These are phyloP conservation scores for Pittosporum tobira DNA, from an alignment of 129 eudicot genomes.

Conservation along the genomic window DNA sequence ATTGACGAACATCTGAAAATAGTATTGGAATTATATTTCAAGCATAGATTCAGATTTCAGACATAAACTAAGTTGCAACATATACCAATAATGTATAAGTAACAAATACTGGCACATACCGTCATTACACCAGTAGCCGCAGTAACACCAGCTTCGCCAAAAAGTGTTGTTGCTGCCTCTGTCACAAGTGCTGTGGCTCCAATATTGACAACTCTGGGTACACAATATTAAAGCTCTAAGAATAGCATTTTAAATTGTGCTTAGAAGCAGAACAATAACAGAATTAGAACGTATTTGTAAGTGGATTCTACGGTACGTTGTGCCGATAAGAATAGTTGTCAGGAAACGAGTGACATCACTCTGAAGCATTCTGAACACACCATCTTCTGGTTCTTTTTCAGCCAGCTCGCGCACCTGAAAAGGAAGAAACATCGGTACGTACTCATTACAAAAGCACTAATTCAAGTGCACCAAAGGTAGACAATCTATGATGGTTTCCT, in stretches of 20 bases:
- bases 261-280: background rate
- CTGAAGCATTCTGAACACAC: constrained; percentile 59
- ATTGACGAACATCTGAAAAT: background rate
- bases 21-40: background rate
- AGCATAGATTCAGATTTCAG: background rate
- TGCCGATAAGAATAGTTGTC: constrained; percentile 65
- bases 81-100: too few species aligned
- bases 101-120: constrained; percentile 16
- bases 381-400: constrained; percentile 67
- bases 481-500: too few species aligned
- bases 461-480: background rate
- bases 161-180: constrained; percentile 61
- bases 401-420: constrained; percentile 62
- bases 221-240: background rate
- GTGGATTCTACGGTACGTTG: constrained; percentile 30
- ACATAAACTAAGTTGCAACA: too few species aligned
- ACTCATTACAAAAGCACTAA: background rate
- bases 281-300: constrained; percentile 3
- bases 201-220: constrained; percentile 56
- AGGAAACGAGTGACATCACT: constrained; percentile 64
- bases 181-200: constrained; percentile 75
- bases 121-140: constrained; percentile 78
- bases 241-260: background rate
- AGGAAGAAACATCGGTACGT: background rate
- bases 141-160: constrained; percentile 69